Evolutionary conservation across 202 grass and related monocot genomes (phyloP).

Genomic region (Miscanthus sacchariflorus): DNA sequence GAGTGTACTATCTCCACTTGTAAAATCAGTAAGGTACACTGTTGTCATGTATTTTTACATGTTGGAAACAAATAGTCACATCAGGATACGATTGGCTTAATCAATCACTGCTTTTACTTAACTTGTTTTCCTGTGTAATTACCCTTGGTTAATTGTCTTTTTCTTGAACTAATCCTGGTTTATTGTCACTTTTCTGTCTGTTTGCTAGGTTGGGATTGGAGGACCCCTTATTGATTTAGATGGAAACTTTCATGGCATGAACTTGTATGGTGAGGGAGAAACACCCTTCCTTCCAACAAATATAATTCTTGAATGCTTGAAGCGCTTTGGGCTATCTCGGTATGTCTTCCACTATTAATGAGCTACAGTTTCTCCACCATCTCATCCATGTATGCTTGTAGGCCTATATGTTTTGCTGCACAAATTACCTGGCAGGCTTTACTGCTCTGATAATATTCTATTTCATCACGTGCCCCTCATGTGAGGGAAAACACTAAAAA

Average conservation of each 20-base stretch:
- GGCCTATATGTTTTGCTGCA: background rate
- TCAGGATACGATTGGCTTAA: background rate
- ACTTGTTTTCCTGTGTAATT: too few relatives aligned
- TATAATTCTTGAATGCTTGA: background rate
- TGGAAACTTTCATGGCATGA: constrained; percentile 40
- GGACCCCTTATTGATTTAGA: constrained; percentile 36
- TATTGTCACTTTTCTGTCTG: background rate
- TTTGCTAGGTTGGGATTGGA: constrained; percentile 39
- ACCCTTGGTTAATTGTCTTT: background rate
- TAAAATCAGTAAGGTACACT: constrained; percentile 9
- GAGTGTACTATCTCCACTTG: background rate
- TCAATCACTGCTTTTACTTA: background rate
- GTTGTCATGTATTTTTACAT: background rate
- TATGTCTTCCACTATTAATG: background rate
- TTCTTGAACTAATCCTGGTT: background rate
- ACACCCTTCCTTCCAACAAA: background rate
- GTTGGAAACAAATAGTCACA: background rate
- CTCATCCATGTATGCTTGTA: background rate
- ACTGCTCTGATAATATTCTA: too few relatives aligned
- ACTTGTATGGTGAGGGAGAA: constrained; percentile 24
- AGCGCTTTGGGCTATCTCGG: background rate
- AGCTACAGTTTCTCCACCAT: too few relatives aligned
- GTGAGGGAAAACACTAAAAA: too few relatives aligned
- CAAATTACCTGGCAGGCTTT: background rate
- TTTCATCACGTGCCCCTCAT: too few relatives aligned